phyloP scores from a whole-genome alignment of 495 filamentous ascomycete genomes.

The Penicillium chermesinum region DNA sequence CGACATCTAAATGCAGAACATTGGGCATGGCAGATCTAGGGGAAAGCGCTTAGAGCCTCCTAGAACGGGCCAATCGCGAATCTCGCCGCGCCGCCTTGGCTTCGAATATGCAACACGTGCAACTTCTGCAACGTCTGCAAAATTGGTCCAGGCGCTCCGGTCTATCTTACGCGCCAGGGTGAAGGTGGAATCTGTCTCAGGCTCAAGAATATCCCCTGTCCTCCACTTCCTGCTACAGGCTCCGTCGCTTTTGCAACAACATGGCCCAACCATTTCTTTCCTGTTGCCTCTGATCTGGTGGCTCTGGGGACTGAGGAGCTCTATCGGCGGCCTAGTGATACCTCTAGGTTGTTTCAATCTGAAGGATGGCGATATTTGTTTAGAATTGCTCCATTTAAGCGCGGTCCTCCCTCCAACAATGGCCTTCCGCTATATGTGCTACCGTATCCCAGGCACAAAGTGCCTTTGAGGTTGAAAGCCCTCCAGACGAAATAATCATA shows the following conservation, averaged over 20 bases:
- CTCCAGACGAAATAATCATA: background rate
- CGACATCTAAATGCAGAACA: constrained; percentile 6
- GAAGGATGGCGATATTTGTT: constrained; percentile 4
- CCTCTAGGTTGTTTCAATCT: constrained; percentile 12
- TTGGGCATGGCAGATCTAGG: constrained; percentile 1
- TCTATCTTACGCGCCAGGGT: constrained; percentile 19
- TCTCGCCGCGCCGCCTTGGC: background rate
- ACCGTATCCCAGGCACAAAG: constrained; percentile 4
- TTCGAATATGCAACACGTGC: constrained; percentile 15
- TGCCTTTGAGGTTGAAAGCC: background rate
- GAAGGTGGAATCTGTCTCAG: constrained; percentile 10
- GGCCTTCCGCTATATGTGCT: constrained; percentile 14
- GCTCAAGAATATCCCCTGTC: constrained; percentile 11
- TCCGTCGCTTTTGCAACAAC: constrained; percentile 10
- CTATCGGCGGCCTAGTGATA: constrained; percentile 3
- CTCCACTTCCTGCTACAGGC: constrained; percentile 4
- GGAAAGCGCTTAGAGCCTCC: constrained; percentile 14
- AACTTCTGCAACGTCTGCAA: constrained; percentile 2
- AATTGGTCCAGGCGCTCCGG: background rate
- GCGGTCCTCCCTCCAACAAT: constrained; percentile 1
- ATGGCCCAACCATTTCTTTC: constrained; percentile 15
- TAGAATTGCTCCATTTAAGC: constrained; percentile 13
- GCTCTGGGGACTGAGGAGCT: background rate
- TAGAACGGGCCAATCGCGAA: constrained; percentile 2
- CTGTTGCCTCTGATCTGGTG: constrained; percentile 2